Conservation (phyloP, 352 stramenopile species). For the Globisporangium spinosum region DNA sequence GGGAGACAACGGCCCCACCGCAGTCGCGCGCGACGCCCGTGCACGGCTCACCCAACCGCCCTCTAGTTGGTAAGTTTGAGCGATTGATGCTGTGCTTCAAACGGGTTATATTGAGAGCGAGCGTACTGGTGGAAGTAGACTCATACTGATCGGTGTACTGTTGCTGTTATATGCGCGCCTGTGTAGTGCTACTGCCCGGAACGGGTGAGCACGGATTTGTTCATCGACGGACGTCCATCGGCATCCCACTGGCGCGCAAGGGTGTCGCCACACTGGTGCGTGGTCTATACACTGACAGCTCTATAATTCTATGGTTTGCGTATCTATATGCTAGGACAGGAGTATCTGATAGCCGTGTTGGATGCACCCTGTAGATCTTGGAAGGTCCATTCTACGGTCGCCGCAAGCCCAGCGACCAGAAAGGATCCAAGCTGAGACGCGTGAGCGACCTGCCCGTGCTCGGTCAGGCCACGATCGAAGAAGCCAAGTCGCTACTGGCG, state of each 20-base stretch:
- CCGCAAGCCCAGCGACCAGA: slow-evolving; percentile 57
- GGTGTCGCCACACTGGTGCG: slow-evolving; percentile 63
- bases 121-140: too few relatives aligned
- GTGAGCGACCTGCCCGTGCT: slow-evolving; percentile 72
- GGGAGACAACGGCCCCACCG: slow-evolving; percentile 20
- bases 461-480: slow-evolving; percentile 77
- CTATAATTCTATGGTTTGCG: not conserved
- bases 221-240: slow-evolving; percentile 62
- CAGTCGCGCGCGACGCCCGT: slow-evolving; percentile 4
- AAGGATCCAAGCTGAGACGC: slow-evolving; percentile 70
- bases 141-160: too few relatives aligned
- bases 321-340: not conserved
- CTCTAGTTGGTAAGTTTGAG: slow-evolving; percentile 20
- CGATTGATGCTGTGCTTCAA: not conserved
- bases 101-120: too few relatives aligned
- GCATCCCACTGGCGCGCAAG: slow-evolving; percentile 55
- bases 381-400: slow-evolving; percentile 80
- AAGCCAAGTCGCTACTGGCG: slow-evolving; percentile 72
- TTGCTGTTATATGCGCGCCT: not conserved
- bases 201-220: slow-evolving; percentile 75
- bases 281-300: not conserved
- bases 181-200: slow-evolving; percentile 57
- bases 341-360: not conserved
- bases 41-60: slow-evolving; percentile 25
- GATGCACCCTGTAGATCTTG: slow-evolving; percentile 40